phyloP scores from a whole-genome alignment of 176 grass and related monocot species.

The Oryza rufipogon region DNA sequence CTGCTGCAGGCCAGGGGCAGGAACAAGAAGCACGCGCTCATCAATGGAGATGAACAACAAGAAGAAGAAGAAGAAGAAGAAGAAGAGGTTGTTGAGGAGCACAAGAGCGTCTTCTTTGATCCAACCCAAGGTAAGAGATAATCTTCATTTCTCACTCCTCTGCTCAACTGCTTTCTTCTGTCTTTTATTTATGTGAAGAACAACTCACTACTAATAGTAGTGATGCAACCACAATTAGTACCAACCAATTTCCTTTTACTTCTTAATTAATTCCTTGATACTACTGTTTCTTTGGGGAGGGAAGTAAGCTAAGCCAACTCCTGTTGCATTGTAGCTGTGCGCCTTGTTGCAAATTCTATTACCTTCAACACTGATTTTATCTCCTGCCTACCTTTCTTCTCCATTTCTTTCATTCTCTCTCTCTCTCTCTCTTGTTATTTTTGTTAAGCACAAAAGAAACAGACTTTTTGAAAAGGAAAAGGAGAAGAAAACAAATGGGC shows the following conservation, averaged over 20 bases:
- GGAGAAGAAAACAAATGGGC: background rate
- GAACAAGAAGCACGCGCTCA: conserved; percentile 16
- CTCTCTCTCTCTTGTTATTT: too few relatives aligned
- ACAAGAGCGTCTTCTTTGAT: conserved; percentile 52
- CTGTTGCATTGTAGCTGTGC: background rate
- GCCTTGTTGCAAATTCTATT: too few relatives aligned
- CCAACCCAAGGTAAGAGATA: conserved; percentile 45
- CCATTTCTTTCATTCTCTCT: background rate
- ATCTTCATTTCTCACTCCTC: background rate
- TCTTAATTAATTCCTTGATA: background rate
- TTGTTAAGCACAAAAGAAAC: background rate
- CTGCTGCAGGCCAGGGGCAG: conserved; percentile 49
- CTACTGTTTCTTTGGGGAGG: too few relatives aligned
- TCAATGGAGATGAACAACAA: background rate
- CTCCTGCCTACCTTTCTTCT: background rate
- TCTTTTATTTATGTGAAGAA: background rate
- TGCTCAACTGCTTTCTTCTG: background rate
- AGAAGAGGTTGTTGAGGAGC: conserved; percentile 9
- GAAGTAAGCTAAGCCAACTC: background rate
- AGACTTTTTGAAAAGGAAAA: background rate
- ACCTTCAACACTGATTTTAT: background rate
- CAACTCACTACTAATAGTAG: too few relatives aligned
- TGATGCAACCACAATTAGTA: too few relatives aligned
- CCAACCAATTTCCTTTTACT: background rate
- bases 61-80: too few relatives aligned